phyloP scores from a whole-genome alignment of 1,284 basidiomycete species.

The Sanghuangporus baumii region DNA sequence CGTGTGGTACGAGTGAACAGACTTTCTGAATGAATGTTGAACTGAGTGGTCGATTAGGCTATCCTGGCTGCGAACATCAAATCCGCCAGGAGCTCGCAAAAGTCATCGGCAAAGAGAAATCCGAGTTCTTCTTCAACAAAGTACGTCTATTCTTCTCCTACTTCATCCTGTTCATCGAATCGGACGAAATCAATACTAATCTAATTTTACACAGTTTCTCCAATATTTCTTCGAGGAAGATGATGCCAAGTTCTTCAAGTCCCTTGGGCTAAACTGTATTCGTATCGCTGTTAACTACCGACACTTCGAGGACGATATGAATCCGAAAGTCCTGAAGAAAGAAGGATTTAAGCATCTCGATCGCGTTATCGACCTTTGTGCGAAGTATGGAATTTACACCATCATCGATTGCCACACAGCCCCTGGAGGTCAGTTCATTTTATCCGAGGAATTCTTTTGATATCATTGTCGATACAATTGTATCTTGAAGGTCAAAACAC shows the following conservation, averaged over 20 bases:
- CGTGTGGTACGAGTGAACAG: constrained; percentile 18
- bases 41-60: constrained; percentile 21
- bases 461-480: not conserved
- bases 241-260: constrained; percentile 34
- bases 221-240: constrained; percentile 38
- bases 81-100: constrained; percentile 33
- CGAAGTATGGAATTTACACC: constrained; percentile 29
- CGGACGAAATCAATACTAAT: not conserved
- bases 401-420: constrained; percentile 29
- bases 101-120: constrained; percentile 37
- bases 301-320: constrained; percentile 30
- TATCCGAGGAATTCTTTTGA: not conserved
- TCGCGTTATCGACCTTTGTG: constrained; percentile 30
- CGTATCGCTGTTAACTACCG: constrained; percentile 30
- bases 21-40: not conserved
- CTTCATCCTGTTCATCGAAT: no score
- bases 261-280: constrained; percentile 34
- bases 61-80: constrained; percentile 33
- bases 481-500: constrained; percentile 21
- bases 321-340: constrained; percentile 26
- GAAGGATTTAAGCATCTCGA: constrained; percentile 32
- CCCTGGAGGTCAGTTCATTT: constrained; percentile 20
- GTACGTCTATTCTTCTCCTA: constrained; percentile 17
- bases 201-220: constrained; percentile 26
- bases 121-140: constrained; percentile 41